These are phyloP conservation scores for Paramyrothecium sp. DNA, from an alignment of 2,329 filamentous ascomycete species.

Conservation along the genomic window DNA sequence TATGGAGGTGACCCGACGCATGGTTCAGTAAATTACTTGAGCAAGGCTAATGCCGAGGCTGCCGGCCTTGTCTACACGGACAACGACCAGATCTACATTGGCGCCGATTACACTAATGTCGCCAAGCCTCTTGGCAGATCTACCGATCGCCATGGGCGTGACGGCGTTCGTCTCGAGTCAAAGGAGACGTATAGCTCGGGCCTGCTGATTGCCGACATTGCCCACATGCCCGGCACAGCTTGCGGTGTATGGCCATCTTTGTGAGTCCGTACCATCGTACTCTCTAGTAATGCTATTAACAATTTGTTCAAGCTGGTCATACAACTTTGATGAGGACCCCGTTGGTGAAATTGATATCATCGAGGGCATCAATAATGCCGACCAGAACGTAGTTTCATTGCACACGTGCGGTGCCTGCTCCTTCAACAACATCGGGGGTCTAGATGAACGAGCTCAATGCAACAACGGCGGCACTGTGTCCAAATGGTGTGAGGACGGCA, in stretches of 20 bases:
- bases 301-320: slow-evolving; percentile 3
- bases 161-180: slow-evolving; percentile 65
- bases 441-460: slow-evolving; percentile 42
- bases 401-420: slow-evolving; percentile 54
- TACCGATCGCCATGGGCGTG: slow-evolving; percentile 30
- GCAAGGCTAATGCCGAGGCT: slow-evolving; percentile 24
- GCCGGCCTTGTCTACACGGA: slow-evolving; percentile 28
- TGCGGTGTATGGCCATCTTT: slow-evolving; percentile 17
- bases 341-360: slow-evolving; percentile 71
- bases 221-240: slow-evolving; percentile 14
- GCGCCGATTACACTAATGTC: slow-evolving; percentile 26
- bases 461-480: slow-evolving; percentile 34
- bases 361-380: slow-evolving; percentile 64
- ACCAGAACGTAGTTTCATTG: slow-evolving; percentile 58
- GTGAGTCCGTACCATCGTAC: slow-evolving; percentile 3
- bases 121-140: slow-evolving; percentile 9
- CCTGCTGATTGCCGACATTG: slow-evolving; percentile 55
- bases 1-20: slow-evolving; percentile 54
- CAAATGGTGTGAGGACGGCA: slow-evolving; percentile 14
- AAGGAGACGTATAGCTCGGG: slow-evolving; percentile 60
- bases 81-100: slow-evolving; percentile 31
- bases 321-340: slow-evolving; percentile 10
- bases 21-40: slow-evolving; percentile 61
- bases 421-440: slow-evolving; percentile 39
- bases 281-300: too few relatives aligned